Conservation (phyloP, 148 eudicot genomes). For the Polygonum aviculare region DNA sequence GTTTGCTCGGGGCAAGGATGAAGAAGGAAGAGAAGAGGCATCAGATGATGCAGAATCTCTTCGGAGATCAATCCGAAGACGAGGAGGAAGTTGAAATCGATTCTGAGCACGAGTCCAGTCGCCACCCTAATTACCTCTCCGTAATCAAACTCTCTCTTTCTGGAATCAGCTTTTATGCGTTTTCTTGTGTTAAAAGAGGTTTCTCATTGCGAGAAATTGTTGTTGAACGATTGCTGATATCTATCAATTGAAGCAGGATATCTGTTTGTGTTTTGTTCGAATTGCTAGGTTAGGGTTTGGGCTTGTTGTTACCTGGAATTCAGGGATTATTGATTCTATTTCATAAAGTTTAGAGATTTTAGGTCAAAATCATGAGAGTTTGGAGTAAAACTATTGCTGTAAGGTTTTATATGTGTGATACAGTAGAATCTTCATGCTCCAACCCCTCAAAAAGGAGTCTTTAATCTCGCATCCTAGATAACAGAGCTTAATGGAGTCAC, state of each 20-base stretch:
- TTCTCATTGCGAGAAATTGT: background rate
- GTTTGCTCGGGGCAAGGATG: conserved; percentile 28
- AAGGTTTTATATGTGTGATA: background rate
- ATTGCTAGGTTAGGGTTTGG: background rate
- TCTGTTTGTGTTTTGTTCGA: background rate
- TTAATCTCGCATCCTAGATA: background rate
- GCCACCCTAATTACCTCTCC: conserved; percentile 64
- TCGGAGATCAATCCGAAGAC: conserved; percentile 94
- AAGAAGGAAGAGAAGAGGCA: conserved; percentile 88
- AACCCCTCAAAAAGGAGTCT: background rate
- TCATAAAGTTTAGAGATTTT: background rate
- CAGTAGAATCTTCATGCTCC: background rate
- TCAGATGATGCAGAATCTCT: conserved; percentile 95
- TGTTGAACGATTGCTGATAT: background rate
- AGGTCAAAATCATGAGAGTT: background rate
- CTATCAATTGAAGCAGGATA: background rate
- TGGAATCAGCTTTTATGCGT: background rate
- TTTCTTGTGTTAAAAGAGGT: background rate
- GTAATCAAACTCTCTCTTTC: conserved; percentile 22
- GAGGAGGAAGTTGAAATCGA: conserved; percentile 85
- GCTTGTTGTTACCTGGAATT: background rate
- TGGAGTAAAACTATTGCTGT: background rate
- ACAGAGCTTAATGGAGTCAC: background rate
- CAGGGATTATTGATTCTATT: background rate
- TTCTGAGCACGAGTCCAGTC: conserved; percentile 94